phyloP scores from a whole-genome alignment of 257 asterid species.

The Gentiana straminea region DNA sequence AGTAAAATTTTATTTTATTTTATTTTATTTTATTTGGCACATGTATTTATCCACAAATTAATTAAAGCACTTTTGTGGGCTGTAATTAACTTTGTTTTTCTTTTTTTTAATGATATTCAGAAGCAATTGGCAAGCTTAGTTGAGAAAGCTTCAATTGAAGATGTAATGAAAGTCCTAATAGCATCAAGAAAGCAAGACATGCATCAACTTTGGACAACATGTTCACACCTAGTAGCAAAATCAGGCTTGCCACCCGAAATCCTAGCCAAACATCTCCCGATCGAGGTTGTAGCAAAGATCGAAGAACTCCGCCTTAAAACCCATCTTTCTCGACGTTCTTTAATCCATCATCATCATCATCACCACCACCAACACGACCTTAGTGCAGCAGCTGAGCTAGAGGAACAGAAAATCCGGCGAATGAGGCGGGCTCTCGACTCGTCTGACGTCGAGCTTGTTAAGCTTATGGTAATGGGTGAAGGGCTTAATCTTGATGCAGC shows the following conservation, averaged over 20 bases:
- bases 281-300: conserved; percentile 75
- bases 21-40: neutral
- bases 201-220: conserved; percentile 82
- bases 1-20: too few species aligned
- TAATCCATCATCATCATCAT: conserved; percentile 36
- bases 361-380: conserved; percentile 32
- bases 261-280: conserved; percentile 73
- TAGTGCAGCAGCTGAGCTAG: conserved; percentile 53
- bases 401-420: conserved; percentile 77
- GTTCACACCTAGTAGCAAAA: conserved; percentile 82
- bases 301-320: conserved; percentile 91
- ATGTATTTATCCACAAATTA: neutral
- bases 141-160: conserved; percentile 88
- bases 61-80: neutral
- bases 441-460: conserved; percentile 86
- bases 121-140: conserved; percentile 81
- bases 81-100: neutral
- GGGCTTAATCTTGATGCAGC: conserved; percentile 85
- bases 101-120: conserved; percentile 27
- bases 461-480: conserved; percentile 99
- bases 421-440: conserved; percentile 95
- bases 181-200: conserved; percentile 91
- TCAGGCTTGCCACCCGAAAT: conserved; percentile 90
- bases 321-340: conserved; percentile 50
- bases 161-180: conserved; percentile 81